A percentile compares a stretch with the other conserved stretches of the same genome.
phyloP scores from a whole-genome alignment of 2,329 filamentous ascomycete species.

The Aspergillus tanneri region DNA sequence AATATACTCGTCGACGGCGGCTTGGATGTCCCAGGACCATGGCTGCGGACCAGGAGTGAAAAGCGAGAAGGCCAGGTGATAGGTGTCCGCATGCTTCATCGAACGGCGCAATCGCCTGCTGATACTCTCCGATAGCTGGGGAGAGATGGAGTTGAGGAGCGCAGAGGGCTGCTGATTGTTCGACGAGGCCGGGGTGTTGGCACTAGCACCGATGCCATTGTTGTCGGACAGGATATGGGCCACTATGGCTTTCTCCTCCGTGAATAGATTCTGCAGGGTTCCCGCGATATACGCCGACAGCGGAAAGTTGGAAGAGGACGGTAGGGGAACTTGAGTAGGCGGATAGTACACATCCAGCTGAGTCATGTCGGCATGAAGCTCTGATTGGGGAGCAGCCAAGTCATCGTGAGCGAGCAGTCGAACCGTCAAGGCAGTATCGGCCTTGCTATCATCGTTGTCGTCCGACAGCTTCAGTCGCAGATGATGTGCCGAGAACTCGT shows the following conservation, averaged over 20 bases:
- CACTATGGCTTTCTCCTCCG: slow-evolving; percentile 85
- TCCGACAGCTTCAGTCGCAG: slow-evolving; percentile 66
- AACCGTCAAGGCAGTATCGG: slow-evolving; percentile 65
- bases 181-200: slow-evolving; percentile 21
- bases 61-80: slow-evolving; percentile 92
- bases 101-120: slow-evolving; percentile 73
- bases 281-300: slow-evolving; percentile 76
- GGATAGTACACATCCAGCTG: slow-evolving; percentile 76
- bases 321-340: slow-evolving; percentile 64
- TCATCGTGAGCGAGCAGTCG: slow-evolving; percentile 59
- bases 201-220: slow-evolving; percentile 31
- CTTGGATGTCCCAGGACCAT: slow-evolving; percentile 87
- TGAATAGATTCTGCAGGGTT: slow-evolving; percentile 74
- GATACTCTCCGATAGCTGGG: slow-evolving; percentile 57
- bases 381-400: slow-evolving; percentile 55
- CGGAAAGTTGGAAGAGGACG: slow-evolving; percentile 67
- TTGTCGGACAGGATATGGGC: slow-evolving; percentile 67
- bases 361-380: slow-evolving; percentile 67
- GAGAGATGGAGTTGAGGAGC: slow-evolving; percentile 40
- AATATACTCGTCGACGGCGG: slow-evolving; percentile 77
- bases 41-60: slow-evolving; percentile 78
- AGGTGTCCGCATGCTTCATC: slow-evolving; percentile 87
- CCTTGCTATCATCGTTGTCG: slow-evolving; percentile 23
- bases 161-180: slow-evolving; percentile 31
- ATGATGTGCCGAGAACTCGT: slow-evolving; percentile 82